Conservation (phyloP, 208 protist genomes). For the Endotrypanum monterogeii region DNA sequence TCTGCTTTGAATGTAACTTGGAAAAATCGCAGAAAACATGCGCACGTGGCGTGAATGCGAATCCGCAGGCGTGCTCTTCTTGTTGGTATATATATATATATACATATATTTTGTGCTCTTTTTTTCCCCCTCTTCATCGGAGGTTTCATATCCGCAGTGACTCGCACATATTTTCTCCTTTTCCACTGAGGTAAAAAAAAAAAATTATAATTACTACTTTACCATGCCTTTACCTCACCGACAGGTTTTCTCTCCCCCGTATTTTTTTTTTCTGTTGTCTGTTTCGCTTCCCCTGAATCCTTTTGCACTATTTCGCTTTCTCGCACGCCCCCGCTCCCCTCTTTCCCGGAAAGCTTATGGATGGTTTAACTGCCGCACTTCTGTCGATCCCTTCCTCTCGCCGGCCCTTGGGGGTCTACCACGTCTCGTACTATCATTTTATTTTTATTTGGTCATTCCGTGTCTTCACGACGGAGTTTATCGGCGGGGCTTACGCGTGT, state of each 20-base stretch:
- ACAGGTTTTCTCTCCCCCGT: neutral
- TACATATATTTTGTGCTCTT: neutral
- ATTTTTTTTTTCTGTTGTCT: too few species aligned
- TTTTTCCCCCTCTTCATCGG: neutral
- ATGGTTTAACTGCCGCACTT: neutral
- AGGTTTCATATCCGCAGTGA: neutral
- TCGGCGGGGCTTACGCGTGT: neutral
- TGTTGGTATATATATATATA: neutral
- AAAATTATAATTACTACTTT: too few species aligned
- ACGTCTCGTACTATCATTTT: neutral
- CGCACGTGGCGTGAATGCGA: neutral
- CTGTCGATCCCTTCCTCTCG: too few species aligned
- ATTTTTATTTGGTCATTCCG: neutral
- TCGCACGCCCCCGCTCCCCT: neutral
- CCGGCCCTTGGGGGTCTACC: neutral
- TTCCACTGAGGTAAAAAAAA: neutral
- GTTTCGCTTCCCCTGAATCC: too few species aligned
- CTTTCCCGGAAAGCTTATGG: too few species aligned
- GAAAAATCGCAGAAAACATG: neutral
- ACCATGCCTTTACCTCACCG: neutral
- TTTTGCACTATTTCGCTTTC: too few species aligned
- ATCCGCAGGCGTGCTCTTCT: neutral
- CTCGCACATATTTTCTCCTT: neutral
- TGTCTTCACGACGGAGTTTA: neutral
- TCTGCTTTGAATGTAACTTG: too few species aligned